Evolutionary conservation across 2,329 filamentous ascomycete genomes (phyloP), one percentile per base, ranked within the genome.

Genomic region (Cryoendolithus antarcticus): DNA sequence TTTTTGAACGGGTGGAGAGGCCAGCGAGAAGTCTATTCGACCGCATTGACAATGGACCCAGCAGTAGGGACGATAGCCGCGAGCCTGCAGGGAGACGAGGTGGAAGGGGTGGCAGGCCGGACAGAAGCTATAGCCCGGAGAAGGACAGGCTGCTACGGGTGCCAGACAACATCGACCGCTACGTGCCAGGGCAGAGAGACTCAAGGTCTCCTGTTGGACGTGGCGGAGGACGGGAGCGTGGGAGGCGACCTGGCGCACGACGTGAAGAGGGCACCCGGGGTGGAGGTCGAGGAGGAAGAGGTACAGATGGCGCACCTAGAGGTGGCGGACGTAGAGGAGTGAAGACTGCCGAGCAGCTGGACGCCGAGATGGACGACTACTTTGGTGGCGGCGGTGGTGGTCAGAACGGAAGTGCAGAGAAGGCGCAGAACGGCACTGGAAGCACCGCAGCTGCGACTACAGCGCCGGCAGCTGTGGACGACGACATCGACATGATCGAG

Each of bases 341-440:
- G 62, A 94, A 93, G 72, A 94, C 88, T 0, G 82, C 86, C 49
- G 84, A 93, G 52, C 85, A 95, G 58, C 69, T 95, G 31, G 88
- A 95, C 59, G 85, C 84, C n/a, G 88, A 95, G 63, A 95, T 95
- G 88, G 86, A 80, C 24, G 85, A 94, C 56, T 95, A 95, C 61
- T 95, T 86, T 68, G 78, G 72, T 24, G 66, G 64, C 19, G 30
- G 30, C 19, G 32, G 32, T 31, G 37, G 31, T 8, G 37, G 15
- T 19, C 59, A 61, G 30, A 36, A 32, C 8, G 29, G 60, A 52
- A 35, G 56, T 52, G 41, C 60, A 51, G 34, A 55, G 62, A 35
- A 61, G 55, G 37, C 60, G 54, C n/a, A 63, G 60, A 29, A 63
- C 57, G 15, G 60, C 55, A 52, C 43, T 35, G 43, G 38, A 15